Conservation (phyloP, 2,329 filamentous ascomycete genomes). For the Pseudogymnoascus sp. region DNA sequence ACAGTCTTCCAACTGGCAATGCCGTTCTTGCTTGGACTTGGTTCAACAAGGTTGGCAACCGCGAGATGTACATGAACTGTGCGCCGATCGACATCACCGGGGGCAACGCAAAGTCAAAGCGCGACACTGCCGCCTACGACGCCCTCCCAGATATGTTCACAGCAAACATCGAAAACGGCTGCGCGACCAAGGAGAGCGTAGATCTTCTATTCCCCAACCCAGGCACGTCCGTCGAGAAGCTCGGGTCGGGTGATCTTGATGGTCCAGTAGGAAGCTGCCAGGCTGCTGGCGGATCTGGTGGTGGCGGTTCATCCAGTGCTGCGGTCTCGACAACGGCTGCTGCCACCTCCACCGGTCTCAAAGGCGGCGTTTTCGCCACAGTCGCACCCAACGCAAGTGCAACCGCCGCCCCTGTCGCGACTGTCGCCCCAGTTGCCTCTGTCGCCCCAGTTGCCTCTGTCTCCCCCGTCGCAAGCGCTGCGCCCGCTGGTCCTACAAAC, state of each 20-base stretch:
- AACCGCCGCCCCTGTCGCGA: slow-evolving; percentile 8
- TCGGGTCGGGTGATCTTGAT: slow-evolving; percentile 26
- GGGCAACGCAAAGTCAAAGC: slow-evolving; percentile 35
- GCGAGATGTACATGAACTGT: slow-evolving; percentile 98
- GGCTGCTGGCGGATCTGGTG: slow-evolving; percentile 22
- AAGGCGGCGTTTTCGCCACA: slow-evolving; percentile 31
- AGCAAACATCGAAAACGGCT: slow-evolving; percentile 49
- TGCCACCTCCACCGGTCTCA: slow-evolving; percentile 7
- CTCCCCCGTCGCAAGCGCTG: slow-evolving; percentile 8
- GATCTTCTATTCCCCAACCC: slow-evolving; percentile 49
- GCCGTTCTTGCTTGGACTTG: slow-evolving; percentile 87
- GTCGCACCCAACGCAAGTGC: slow-evolving; percentile 21
- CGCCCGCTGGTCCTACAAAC: slow-evolving; percentile 15
- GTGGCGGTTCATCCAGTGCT: slow-evolving; percentile 6
- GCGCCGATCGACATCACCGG: slow-evolving; percentile 61
- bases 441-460: slow-evolving; percentile 11
- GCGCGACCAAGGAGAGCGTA: slow-evolving; percentile 39
- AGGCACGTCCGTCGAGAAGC: slow-evolving; percentile 45
- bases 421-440: slow-evolving; percentile 18
- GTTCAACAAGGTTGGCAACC: slow-evolving; percentile 88
- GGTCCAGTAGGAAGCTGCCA: slow-evolving; percentile 23
- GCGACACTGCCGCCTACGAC: slow-evolving; percentile 45
- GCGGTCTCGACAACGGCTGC: slow-evolving; percentile 7
- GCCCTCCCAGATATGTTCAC: slow-evolving; percentile 67
- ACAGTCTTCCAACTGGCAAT: slow-evolving; percentile 63